Base-by-base conservation (phyloP, 2,329 filamentous ascomycete genomes). In the Chaetothyriales sp. region DNA sequence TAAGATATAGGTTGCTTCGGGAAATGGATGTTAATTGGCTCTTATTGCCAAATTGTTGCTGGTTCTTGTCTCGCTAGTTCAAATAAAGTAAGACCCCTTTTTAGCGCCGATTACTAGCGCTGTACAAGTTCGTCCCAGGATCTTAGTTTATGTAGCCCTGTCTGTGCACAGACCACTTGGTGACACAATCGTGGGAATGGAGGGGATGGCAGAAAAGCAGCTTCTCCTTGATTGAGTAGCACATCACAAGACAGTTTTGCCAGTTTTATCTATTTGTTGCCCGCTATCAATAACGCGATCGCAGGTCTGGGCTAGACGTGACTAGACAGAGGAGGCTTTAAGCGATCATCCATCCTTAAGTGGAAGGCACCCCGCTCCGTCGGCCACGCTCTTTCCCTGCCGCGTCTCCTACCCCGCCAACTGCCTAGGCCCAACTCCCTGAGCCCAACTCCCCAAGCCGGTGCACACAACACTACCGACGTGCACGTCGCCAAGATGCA, bases 401-500 rank as follows among this genome's bases (percentile, higher is more conserved):
- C 10, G 15, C 2, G 7, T 33, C 20, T 40, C 18, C 19, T 18
- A 33, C n/a, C n/a, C 43, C 4, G 28, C 46, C 28, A 19, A 29
- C 28, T 29, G 15, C 33, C 15, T 40, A 40, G 4, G 10, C 33
- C 33, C 29, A 37, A n/a, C n/a, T n/a, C n/a, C n/a, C n/a, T n/a
- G n/a, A n/a, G n/a, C n/a, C 46, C 28, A 19, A 29, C 28, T 29
- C 15, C 33, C 15, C 15, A 40, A 10, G 10, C 33, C 33, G 22
- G 25, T 46, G 25, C 15, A 44, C 43, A 55, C 52, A 18, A 51
- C 49, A 20, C 40, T n/a, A 5, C 15, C 15, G 7, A 44, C 15
- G 3, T n/a, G 10, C 44, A 18, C 44, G n/a, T 28, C 46, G 18
- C 50, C 60, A 70, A 60, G 47, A 82, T 82, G 79, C 78, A 82